Percentiles rank a stretch among this genome's conserved stretches.
Conservation (phyloP, 2,329 filamentous ascomycete genomes). For the Dactylellina haptotyla region DNA sequence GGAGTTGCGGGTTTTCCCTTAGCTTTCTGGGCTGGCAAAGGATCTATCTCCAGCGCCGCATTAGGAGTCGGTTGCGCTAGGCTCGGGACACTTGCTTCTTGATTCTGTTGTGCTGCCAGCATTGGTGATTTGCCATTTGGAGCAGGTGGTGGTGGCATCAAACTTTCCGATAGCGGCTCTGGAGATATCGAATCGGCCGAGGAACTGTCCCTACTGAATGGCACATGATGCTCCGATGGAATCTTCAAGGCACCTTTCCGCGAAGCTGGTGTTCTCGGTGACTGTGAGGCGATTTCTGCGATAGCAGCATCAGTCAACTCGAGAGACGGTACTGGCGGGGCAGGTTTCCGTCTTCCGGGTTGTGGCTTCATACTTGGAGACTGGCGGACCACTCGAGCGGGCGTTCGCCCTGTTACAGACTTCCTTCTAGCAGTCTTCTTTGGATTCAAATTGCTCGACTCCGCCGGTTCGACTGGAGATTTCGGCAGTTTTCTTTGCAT, state of each 20-base stretch:
- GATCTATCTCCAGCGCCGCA: conserved; percentile 61
- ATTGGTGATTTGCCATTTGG: conserved; percentile 45
- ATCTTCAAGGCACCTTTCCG: conserved; percentile 28
- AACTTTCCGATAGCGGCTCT: conserved; percentile 57
- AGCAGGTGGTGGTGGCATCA: conserved; percentile 58
- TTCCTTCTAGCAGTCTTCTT: conserved; percentile 52
- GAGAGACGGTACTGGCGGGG: conserved; percentile 63
- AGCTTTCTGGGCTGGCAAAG: conserved; percentile 52
- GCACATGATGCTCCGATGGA: conserved; percentile 42
- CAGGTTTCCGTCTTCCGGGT: conserved; percentile 65
- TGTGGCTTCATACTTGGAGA: conserved; percentile 78
- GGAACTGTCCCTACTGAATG: conserved; percentile 54
- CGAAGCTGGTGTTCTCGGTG: conserved; percentile 58
- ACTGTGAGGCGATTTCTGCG: conserved; percentile 62
- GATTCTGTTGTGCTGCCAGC: conserved; percentile 69
- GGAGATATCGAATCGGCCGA: conserved; percentile 59
- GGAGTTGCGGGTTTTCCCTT: conserved; percentile 77
- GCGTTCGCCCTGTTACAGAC: conserved; percentile 37
- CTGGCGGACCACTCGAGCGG: conserved; percentile 68
- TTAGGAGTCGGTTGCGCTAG: conserved; percentile 58
- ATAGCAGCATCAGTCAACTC: conserved; percentile 65
- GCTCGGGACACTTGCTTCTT: conserved; percentile 72
- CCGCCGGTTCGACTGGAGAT: conserved; percentile 66
- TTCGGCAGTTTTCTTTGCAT: conserved; percentile 60
- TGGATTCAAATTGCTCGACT: conserved; percentile 56